Evolutionary conservation across 1,284 basidiomycete species (phyloP).

Genomic region (Pseudozyma pruni): DNA sequence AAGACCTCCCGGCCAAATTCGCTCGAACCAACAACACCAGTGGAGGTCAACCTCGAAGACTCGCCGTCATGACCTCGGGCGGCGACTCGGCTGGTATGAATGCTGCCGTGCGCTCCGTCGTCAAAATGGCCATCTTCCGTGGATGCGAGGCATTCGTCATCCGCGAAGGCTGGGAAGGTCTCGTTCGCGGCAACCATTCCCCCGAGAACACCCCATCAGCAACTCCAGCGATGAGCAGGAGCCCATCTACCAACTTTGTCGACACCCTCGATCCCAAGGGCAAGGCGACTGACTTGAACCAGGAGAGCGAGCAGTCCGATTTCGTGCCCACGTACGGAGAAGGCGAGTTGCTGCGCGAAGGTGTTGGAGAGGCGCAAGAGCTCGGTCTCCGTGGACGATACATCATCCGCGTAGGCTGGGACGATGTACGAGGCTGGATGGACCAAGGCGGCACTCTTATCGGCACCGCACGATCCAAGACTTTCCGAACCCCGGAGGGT

Average conservation of each 20-base stretch:
- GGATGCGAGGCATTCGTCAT: constrained; percentile 71
- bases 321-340: constrained; percentile 86
- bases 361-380: constrained; percentile 78
- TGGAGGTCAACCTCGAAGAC: constrained; percentile 44
- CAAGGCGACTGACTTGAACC: constrained; percentile 14
- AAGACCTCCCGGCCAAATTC: constrained; percentile 27
- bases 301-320: constrained; percentile 40
- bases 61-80: constrained; percentile 93
- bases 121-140: constrained; percentile 71
- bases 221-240: constrained; percentile 46
- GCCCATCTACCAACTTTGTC: constrained; percentile 37
- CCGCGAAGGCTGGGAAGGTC: constrained; percentile 96
- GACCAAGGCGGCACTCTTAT: constrained; percentile 88
- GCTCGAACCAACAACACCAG: constrained; percentile 14
- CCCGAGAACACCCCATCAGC: constrained; percentile 38
- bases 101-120: constrained; percentile 62
- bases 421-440: constrained; percentile 96
- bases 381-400: constrained; percentile 82
- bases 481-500: constrained; percentile 88
- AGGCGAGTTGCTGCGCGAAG: constrained; percentile 86
- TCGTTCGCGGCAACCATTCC: constrained; percentile 73
- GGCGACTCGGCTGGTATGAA: constrained; percentile 87
- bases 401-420: constrained; percentile 97
- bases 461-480: constrained; percentile 88
- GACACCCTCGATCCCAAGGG: constrained; percentile 20